A percentile compares a stretch with the other conserved stretches of the same genome.
Conservation (phyloP, 78 protist genomes). For the Planoprotostelium fungivorum region DNA sequence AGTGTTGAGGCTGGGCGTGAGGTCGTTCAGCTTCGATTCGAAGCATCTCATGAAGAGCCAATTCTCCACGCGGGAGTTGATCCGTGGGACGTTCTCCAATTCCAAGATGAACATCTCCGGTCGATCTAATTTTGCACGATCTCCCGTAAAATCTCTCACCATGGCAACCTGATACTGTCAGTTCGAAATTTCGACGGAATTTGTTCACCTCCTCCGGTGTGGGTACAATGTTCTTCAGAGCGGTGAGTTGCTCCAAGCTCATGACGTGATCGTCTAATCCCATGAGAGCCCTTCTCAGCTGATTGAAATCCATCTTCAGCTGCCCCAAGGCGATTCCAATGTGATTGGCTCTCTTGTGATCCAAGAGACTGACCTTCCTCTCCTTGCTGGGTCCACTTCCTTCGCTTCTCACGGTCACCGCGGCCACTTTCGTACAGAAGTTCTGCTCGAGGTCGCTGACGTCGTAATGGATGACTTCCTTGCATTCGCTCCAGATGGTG, state of each 20-base stretch:
- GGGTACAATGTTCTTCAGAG: neutral
- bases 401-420: neutral
- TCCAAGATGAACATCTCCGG: neutral
- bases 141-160: neutral
- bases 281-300: neutral
- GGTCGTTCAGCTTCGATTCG: neutral
- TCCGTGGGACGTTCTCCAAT: neutral
- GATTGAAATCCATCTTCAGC: neutral
- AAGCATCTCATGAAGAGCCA: neutral
- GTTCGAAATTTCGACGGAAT: neutral
- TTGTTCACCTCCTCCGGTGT: neutral
- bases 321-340: neutral
- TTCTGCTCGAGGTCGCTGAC: neutral
- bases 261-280: neutral
- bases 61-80: neutral
- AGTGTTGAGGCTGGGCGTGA: neutral
- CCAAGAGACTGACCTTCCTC: neutral
- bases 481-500: neutral
- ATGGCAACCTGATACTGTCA: neutral
- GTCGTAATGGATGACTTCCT: neutral
- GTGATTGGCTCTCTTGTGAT: neutral
- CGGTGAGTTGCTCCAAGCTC: neutral
- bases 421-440: neutral
- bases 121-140: neutral
- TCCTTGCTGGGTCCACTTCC: neutral